phyloP scores from a whole-genome alignment of 352 stramenopile genomes.

The Hyaloperonospora brassicae region DNA sequence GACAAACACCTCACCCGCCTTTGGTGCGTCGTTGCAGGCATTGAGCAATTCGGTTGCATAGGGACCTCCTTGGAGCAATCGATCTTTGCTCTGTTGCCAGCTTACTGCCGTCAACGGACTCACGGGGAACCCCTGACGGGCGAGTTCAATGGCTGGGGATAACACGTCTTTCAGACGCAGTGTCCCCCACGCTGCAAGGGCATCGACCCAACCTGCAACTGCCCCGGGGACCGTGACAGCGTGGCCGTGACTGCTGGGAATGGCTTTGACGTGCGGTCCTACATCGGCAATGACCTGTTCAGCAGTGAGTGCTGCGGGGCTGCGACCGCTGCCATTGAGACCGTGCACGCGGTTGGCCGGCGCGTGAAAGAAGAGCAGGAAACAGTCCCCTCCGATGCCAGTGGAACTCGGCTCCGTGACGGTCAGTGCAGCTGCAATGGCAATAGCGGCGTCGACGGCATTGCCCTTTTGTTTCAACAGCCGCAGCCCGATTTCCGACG shows the following conservation, averaged over 20 bases:
- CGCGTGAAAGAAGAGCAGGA: slow-evolving; percentile 92
- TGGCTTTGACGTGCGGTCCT: slow-evolving; percentile 21
- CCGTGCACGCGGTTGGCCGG: slow-evolving; percentile 69
- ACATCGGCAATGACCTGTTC: slow-evolving; percentile 50
- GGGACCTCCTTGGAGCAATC: slow-evolving; percentile 44
- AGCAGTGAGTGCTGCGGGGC: slow-evolving; percentile 71
- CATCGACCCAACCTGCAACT: slow-evolving; percentile 89
- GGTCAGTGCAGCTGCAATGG: slow-evolving; percentile 45
- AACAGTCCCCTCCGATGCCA: slow-evolving; percentile 89
- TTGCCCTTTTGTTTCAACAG: slow-evolving; percentile 89
- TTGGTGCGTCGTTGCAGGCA: slow-evolving; percentile 41
- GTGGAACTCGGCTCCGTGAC: slow-evolving; percentile 74
- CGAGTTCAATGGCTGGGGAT: slow-evolving; percentile 83
- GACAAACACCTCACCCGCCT: slow-evolving; percentile 70
- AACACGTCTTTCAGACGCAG: slow-evolving; percentile 83
- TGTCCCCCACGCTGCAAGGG: slow-evolving; percentile 77
- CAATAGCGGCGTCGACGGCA: slow-evolving; percentile 88
- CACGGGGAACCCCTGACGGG: slow-evolving; percentile 91
- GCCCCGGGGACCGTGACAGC: slow-evolving; percentile 87
- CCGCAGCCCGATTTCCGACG: slow-evolving; percentile 87
- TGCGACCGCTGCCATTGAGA: slow-evolving; percentile 91
- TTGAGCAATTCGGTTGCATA: slow-evolving; percentile 47
- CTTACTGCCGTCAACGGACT: slow-evolving; percentile 75
- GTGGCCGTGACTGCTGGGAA: slow-evolving; percentile 55
- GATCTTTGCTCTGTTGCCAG: slow-evolving; percentile 72